phyloP scores from a whole-genome alignment of 805 yeast genomes.

The Debaryomyces hansenii region DNA sequence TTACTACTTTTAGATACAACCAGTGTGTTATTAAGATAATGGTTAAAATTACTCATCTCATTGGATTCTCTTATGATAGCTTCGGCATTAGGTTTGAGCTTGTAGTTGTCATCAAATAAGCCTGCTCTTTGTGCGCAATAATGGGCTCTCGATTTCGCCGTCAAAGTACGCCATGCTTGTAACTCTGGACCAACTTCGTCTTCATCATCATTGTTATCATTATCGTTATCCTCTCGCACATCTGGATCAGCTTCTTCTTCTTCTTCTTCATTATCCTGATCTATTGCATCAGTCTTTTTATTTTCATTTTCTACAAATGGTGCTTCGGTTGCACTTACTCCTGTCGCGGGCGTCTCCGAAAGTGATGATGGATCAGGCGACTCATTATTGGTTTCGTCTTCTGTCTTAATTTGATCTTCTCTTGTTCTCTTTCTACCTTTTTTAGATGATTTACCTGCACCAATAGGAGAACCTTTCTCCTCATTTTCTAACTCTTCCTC shows the following conservation, averaged over 20 bases:
- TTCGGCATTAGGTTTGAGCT: conserved; percentile 62
- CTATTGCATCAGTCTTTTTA: conserved; percentile 15
- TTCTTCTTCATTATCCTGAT: conserved; percentile 29
- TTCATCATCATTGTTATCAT: conserved; percentile 48
- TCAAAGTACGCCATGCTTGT: conserved; percentile 80
- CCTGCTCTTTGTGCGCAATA: conserved; percentile 67
- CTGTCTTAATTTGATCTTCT: conserved; percentile 33
- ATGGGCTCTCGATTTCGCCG: conserved; percentile 76
- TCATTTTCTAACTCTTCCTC: conserved; percentile 47
- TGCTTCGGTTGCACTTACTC: conserved; percentile 11
- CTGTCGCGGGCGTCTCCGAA: conserved; percentile 11
- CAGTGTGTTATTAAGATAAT: conserved; percentile 40
- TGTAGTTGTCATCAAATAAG: conserved; percentile 57
- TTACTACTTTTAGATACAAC: conserved; percentile 44
- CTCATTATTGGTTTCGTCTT: conserved; percentile 16
- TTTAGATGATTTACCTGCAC: conserved; percentile 37
- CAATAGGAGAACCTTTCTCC: conserved; percentile 22
- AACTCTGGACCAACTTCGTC: conserved; percentile 74
- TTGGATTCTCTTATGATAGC: conserved; percentile 67
- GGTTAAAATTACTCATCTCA: conserved; percentile 64
- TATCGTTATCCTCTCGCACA: conserved; percentile 40
- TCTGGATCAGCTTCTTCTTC: conserved; percentile 46
- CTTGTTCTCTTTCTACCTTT: conserved; percentile 43
- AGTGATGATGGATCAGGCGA: conserved; percentile 16
- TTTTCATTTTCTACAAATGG: conserved; percentile 22